Percentiles rank a stretch among this genome's conserved stretches.
Evolutionary conservation across 768 basidiomycete genomes (phyloP).

Genomic region (Phaeotremella skinneri): DNA sequence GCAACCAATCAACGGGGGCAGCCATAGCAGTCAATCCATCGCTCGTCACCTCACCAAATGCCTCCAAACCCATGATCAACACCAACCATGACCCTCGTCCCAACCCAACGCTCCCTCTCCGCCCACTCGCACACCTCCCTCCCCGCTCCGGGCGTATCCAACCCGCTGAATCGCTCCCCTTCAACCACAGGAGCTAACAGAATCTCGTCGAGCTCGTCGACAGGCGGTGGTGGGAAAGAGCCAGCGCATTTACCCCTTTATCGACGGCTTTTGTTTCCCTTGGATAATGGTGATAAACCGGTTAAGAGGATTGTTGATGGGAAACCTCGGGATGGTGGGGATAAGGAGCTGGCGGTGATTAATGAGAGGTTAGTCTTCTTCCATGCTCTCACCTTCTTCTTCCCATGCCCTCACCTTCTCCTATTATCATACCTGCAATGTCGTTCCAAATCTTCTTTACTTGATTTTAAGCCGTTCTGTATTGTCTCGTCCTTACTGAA

Average conservation of each 20-base stretch:
- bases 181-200: background rate
- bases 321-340: too few relatives aligned
- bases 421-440: background rate
- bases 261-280: conserved; percentile 37
- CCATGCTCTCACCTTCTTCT: background rate
- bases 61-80: too few relatives aligned
- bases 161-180: background rate
- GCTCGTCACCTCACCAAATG: too few relatives aligned
- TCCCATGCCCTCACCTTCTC: background rate
- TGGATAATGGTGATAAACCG: conserved; percentile 14
- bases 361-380: conserved; percentile 37
- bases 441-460: background rate
- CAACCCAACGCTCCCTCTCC: too few relatives aligned
- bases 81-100: too few relatives aligned
- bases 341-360: conserved; percentile 19
- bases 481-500: background rate
- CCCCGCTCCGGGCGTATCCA: too few relatives aligned
- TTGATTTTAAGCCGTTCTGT: background rate
- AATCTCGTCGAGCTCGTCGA: background rate
- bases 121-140: conserved; percentile 6
- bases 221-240: conserved; percentile 8
- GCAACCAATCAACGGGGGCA: too few relatives aligned
- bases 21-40: too few relatives aligned
- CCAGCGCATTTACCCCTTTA: conserved; percentile 39
- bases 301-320: conserved; percentile 22